Percentiles rank a stretch among this genome's conserved stretches.
These are phyloP conservation scores for Didymella exigua DNA, from an alignment of 2,329 filamentous ascomycete species.

Conservation along the genomic window DNA sequence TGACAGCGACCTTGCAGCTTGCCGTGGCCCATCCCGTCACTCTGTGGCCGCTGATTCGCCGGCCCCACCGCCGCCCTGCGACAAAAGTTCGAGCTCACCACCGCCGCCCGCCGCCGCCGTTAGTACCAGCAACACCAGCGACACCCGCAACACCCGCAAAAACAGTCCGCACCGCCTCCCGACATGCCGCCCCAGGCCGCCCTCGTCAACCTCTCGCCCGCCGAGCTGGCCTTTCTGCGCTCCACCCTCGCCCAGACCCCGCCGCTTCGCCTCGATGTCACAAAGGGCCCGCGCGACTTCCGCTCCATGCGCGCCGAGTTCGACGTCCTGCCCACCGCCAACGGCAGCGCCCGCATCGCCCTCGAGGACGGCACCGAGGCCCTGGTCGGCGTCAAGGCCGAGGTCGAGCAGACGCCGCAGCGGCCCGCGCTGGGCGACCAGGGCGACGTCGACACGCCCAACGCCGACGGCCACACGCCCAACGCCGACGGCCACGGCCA, in stretches of 20 bases:
- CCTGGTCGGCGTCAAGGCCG: constrained; percentile 92
- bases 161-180: not conserved
- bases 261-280: constrained; percentile 81
- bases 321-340: constrained; percentile 84
- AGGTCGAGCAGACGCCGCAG: constrained; percentile 75
- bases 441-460: constrained; percentile 43
- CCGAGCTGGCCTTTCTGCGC: constrained; percentile 95
- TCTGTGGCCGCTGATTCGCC: constrained; percentile 31
- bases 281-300: constrained; percentile 73
- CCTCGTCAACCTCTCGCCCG: constrained; percentile 80
- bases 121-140: constrained; percentile 7
- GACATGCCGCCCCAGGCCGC: constrained; percentile 43
- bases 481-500: constrained; percentile 39
- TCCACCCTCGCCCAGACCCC: constrained; percentile 79
- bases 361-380: constrained; percentile 96
- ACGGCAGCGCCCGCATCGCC: constrained; percentile 91
- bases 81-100: constrained; percentile 14
- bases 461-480: constrained; percentile 35
- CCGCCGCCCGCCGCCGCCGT: constrained; percentile 13
- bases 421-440: constrained; percentile 30
- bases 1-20: too few species aligned
- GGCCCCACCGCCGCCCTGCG: constrained; percentile 17
- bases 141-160: not conserved
- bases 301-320: constrained; percentile 89
- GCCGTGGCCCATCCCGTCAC: not conserved